phyloP scores from a whole-genome alignment of 1,139 yeast genomes.

The Eremothecium coryli region DNA sequence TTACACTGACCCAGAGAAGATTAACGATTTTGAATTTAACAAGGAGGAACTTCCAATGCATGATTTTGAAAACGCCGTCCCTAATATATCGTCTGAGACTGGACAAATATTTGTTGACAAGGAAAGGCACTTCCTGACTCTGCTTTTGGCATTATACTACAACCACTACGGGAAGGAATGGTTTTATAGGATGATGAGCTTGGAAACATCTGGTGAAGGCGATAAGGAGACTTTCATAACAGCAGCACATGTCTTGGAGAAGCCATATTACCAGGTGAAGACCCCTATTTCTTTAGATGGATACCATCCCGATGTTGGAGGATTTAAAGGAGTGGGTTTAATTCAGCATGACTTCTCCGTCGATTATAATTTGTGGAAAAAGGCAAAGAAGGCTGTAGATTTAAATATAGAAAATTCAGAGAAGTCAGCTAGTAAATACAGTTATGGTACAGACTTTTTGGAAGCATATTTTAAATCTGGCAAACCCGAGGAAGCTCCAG shows the following conservation, averaged over 20 bases:
- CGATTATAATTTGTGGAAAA: constrained; percentile 30
- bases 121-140: constrained; percentile 39
- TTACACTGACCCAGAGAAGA: constrained; percentile 10
- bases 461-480: background rate
- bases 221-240: constrained; percentile 57
- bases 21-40: constrained; percentile 2
- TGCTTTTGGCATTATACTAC: constrained; percentile 47
- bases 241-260: constrained; percentile 44
- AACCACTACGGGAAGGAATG: constrained; percentile 46
- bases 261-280: constrained; percentile 47
- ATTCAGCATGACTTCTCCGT: constrained; percentile 37
- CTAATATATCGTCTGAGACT: constrained; percentile 54
- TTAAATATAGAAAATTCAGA: background rate
- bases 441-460: background rate
- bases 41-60: constrained; percentile 34
- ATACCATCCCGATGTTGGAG: constrained; percentile 16
- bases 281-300: constrained; percentile 43
- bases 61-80: constrained; percentile 47
- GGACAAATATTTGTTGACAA: constrained; percentile 51
- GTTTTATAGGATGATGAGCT: constrained; percentile 45
- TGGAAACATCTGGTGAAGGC: constrained; percentile 55
- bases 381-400: constrained; percentile 13
- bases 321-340: constrained; percentile 34
- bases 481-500: constrained; percentile 13
- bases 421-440: background rate